Conservation (phyloP, 306 rosid genomes). For the Abrus precatorius region DNA sequence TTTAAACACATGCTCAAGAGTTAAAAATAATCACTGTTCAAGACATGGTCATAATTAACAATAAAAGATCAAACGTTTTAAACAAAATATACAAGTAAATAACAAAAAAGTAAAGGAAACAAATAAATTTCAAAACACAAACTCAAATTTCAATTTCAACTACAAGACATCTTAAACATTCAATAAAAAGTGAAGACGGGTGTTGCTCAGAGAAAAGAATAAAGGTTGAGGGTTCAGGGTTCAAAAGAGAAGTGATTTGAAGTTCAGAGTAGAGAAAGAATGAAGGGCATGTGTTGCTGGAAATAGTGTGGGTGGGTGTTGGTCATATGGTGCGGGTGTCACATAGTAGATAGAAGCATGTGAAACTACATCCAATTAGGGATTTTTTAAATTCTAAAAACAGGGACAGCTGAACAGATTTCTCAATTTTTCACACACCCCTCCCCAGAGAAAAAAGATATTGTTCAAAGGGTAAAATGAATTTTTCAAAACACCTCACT, state of each 20-base stretch:
- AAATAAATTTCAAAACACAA: neutral
- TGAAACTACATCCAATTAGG: too few relatives aligned
- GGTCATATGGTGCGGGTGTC: neutral
- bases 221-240: neutral
- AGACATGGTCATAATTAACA: neutral
- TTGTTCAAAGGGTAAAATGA: too few relatives aligned
- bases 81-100: neutral
- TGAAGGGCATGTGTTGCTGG: neutral
- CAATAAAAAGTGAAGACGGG: neutral
- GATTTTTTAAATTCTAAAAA: too few relatives aligned
- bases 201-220: neutral
- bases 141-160: neutral
- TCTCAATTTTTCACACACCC: too few relatives aligned
- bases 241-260: neutral
- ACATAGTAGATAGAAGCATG: too few relatives aligned
- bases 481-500: neutral
- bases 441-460: too few relatives aligned
- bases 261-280: neutral
- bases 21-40: neutral
- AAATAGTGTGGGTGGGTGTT: neutral
- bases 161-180: neutral
- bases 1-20: too few relatives aligned
- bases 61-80: neutral
- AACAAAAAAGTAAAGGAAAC: neutral
- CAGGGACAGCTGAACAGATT: too few relatives aligned